Evolutionary conservation across 139 green algal genomes (phyloP).

Genomic region (Microglena sp.): DNA sequence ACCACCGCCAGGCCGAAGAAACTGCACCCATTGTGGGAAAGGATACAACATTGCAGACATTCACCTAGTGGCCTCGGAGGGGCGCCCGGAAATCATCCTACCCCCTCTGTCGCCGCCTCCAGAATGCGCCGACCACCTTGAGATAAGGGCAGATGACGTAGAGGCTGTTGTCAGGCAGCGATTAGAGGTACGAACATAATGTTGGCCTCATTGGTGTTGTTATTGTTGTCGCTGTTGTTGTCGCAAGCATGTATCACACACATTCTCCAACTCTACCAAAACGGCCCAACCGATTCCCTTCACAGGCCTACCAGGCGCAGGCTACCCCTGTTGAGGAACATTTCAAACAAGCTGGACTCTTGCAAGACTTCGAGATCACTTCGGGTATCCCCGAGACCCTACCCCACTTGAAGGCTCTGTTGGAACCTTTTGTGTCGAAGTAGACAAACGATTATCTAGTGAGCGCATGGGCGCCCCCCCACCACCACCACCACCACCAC

Average conservation of each 20-base stretch:
- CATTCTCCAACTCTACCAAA: too few relatives aligned
- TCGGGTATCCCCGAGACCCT: slow-evolving; percentile 89
- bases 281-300: background rate
- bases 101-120: slow-evolving; percentile 71
- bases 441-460: too few relatives aligned
- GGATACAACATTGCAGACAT: slow-evolving; percentile 97
- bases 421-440: slow-evolving; percentile 25
- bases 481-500: too few relatives aligned
- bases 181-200: slow-evolving; percentile 53
- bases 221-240: too few relatives aligned
- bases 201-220: too few relatives aligned
- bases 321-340: slow-evolving; percentile 78
- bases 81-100: slow-evolving; percentile 75
- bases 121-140: slow-evolving; percentile 67
- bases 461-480: too few relatives aligned
- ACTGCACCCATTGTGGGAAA: slow-evolving; percentile 85
- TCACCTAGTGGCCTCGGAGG: slow-evolving; percentile 48
- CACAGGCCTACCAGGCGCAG: slow-evolving; percentile 62
- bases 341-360: slow-evolving; percentile 54
- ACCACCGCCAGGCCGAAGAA: slow-evolving; percentile 39
- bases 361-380: slow-evolving; percentile 90
- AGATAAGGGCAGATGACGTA: slow-evolving; percentile 75
- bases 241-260: too few relatives aligned
- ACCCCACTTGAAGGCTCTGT: slow-evolving; percentile 53
- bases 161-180: slow-evolving; percentile 67